phyloP scores from a whole-genome alignment of 148 eudicot species.

The Gaultheria prostrata region DNA sequence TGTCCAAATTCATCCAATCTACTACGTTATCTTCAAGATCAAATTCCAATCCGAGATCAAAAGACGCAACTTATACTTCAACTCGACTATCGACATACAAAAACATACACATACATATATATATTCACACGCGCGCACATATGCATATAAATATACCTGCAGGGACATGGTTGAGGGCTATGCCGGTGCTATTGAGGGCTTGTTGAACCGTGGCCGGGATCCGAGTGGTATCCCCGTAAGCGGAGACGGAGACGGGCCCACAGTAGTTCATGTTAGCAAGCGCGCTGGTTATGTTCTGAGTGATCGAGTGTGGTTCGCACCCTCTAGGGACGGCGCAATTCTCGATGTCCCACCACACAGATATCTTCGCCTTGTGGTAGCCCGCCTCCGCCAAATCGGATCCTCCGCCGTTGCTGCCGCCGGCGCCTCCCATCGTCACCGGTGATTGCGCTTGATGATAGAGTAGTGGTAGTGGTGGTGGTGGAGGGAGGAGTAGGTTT shows the following conservation, averaged over 20 bases:
- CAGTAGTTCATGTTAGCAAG: slow-evolving; percentile 54
- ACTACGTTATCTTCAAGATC: no score
- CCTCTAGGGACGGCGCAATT: slow-evolving; percentile 69
- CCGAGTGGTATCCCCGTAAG: slow-evolving; percentile 50
- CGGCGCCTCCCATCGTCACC: slow-evolving; percentile 17
- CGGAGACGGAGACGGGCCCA: slow-evolving; percentile 51
- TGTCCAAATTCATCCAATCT: no score
- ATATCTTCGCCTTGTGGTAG: slow-evolving; percentile 56
- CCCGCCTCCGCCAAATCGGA: slow-evolving; percentile 32
- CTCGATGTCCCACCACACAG: slow-evolving; percentile 92
- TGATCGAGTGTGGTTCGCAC: slow-evolving; percentile 61
- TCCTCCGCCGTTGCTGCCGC: slow-evolving; percentile 12
- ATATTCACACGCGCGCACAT: background rate
- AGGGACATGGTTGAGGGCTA: slow-evolving; percentile 58
- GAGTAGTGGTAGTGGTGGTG: no score
- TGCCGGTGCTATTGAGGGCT: slow-evolving; percentile 55
- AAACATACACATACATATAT: background rate
- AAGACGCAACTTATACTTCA: background rate
- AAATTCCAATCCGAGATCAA: background rate
- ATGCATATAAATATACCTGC: slow-evolving; percentile 28
- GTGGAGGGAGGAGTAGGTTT: background rate
- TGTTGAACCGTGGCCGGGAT: slow-evolving; percentile 38
- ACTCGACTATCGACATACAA: background rate
- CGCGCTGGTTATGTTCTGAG: slow-evolving; percentile 65
- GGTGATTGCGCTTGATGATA: background rate